Percentiles rank a stretch among this genome's conserved stretches.
phyloP scores from a whole-genome alignment of 106 monocot species.

The Platanthera guangdongensis region DNA sequence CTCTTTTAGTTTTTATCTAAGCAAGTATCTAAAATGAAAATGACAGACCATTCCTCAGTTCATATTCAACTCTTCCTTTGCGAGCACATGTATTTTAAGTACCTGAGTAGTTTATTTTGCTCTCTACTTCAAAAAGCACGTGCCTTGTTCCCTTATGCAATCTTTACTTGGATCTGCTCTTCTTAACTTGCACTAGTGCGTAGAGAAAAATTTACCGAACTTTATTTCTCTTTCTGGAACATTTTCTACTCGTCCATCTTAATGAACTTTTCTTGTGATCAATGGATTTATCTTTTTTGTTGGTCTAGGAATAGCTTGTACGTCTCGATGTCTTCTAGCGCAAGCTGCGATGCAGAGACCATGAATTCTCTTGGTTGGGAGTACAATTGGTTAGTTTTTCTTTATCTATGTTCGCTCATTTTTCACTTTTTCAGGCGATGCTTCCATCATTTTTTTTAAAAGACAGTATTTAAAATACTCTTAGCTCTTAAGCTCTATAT shows the following conservation, averaged over 20 bases:
- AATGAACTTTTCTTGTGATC: not conserved
- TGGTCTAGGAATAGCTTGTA: not conserved
- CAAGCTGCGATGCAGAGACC: not conserved
- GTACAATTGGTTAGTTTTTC: not conserved
- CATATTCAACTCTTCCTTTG: too few species aligned
- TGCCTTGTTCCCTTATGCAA: too few species aligned
- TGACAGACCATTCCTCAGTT: too few species aligned
- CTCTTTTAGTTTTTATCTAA: too few species aligned
- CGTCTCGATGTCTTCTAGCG: not conserved
- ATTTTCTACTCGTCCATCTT: not conserved
- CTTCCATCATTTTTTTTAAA: slow-evolving; percentile 1
- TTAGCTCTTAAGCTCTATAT: too few species aligned
- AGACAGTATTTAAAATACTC: too few species aligned
- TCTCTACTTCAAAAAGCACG: too few species aligned
- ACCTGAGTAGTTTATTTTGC: too few species aligned
- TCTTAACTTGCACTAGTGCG: not conserved
- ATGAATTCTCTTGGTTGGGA: slow-evolving; percentile 7
- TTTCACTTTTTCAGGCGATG: not conserved
- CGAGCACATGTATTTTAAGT: too few species aligned
- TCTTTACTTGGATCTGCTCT: not conserved
- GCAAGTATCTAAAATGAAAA: too few species aligned
- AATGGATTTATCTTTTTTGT: not conserved
- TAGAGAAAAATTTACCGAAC: not conserved
- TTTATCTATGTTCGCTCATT: not conserved
- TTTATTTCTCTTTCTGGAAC: not conserved